A percentile compares a stretch with the other conserved stretches of the same genome.
phyloP scores from a whole-genome alignment of 257 asterid genomes.

The Nicotiana noctiflora region DNA sequence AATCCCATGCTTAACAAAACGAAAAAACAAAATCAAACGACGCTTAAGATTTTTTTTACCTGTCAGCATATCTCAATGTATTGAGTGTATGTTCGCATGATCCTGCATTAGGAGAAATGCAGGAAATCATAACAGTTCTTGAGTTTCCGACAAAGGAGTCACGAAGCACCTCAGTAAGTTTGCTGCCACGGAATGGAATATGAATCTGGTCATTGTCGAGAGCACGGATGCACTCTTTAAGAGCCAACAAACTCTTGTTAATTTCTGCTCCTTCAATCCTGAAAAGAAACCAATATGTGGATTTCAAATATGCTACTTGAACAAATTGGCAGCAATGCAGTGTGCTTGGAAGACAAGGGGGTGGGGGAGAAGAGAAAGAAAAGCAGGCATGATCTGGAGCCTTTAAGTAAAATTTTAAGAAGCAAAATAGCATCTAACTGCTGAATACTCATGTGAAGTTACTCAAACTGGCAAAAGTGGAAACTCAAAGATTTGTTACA shows the following conservation, averaged over 20 bases:
- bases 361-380: neutral
- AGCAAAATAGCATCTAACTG: neutral
- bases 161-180: conserved; percentile 97
- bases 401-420: neutral
- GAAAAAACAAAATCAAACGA: neutral
- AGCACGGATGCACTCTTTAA: conserved; percentile 98
- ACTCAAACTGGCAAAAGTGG: neutral
- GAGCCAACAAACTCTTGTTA: conserved; percentile 94
- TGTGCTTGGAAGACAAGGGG: neutral
- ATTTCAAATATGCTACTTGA: neutral
- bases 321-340: neutral
- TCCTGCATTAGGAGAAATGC: conserved; percentile 97
- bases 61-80: conserved; percentile 97
- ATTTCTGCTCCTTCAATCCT: conserved; percentile 99
- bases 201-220: conserved; percentile 99
- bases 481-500: neutral
- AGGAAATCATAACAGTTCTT: conserved; percentile 97
- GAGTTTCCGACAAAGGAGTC: conserved; percentile 99
- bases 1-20: neutral
- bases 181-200: conserved; percentile 99
- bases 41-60: conserved; percentile 33
- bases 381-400: neutral
- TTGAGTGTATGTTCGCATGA: conserved; percentile 98
- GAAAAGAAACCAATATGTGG: conserved; percentile 3
- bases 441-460: neutral